phyloP scores from a whole-genome alignment of 257 asterid species.

The Plantago ovata region DNA sequence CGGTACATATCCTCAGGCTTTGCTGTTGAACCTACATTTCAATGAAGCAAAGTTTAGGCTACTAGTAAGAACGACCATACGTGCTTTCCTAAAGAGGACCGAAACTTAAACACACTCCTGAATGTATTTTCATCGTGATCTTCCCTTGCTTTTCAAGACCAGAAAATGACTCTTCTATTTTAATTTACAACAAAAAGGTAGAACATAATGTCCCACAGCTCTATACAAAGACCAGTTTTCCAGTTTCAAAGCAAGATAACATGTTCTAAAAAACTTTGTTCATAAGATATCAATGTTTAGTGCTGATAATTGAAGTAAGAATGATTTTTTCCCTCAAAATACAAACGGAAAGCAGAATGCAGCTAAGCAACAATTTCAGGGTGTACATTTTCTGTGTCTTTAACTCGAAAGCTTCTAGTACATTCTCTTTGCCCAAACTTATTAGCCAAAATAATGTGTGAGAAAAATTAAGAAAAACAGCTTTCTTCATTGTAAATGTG shows the following conservation, averaged over 20 bases:
- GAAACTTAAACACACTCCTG: too few relatives aligned
- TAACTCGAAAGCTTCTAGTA: too few relatives aligned
- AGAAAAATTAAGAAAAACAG: too few relatives aligned
- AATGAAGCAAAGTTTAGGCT: conserved; percentile 15
- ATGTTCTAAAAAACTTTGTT: neutral
- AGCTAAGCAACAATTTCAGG: neutral
- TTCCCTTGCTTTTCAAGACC: conserved; percentile 10
- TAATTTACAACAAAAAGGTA: neutral
- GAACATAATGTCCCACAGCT: neutral
- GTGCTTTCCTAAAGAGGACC: conserved; percentile 10
- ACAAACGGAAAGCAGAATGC: neutral
- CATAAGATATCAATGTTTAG: conserved; percentile 4
- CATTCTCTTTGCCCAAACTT: too few relatives aligned
- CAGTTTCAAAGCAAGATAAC: neutral
- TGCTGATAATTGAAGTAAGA: neutral
- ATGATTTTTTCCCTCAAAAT: neutral
- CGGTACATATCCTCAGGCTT: conserved; percentile 99
- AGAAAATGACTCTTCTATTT: neutral
- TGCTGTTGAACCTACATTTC: conserved; percentile 76
- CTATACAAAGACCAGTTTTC: neutral
- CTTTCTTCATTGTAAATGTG: too few relatives aligned
- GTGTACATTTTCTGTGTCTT: too few relatives aligned
- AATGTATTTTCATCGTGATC: too few relatives aligned
- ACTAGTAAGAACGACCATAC: conserved; percentile 17
- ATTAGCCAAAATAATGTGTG: too few relatives aligned